Base-by-base conservation (phyloP, 2,329 filamentous ascomycete species). In the Ascosphaera apis region DNA sequence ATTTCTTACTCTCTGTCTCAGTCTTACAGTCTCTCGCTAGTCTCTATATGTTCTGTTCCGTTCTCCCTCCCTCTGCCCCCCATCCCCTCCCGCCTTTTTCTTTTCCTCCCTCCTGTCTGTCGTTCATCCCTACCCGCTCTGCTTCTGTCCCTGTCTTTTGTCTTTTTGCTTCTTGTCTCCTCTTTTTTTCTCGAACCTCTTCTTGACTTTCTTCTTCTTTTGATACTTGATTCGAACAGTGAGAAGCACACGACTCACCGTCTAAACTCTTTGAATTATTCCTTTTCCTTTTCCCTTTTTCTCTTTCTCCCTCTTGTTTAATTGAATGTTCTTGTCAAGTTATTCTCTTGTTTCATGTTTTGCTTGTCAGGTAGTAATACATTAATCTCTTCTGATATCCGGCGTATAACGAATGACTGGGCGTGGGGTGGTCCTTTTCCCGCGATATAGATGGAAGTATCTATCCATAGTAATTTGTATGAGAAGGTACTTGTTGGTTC, bases 271-370 rank as follows among this genome's bases (percentile, higher is more conserved):
- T 25, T n/a, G 6, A 6, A 5, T 32, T 32, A 6, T n/a, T 41
- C 45, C 44, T 40, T 39, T 40, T 35, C 40, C 43, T 45, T 41
- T 39, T 42, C 45, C 45, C 41, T 44, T 43, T 42, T 39, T 41
- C 40, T 41, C 42, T 44, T 42, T 38, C 42, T 43, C 44, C 39
- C 37, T 13, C 16, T 3, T 36, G 36, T 36, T 44, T 39, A 33
- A 34, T 17, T 38, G 34, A 33, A 23, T 34, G 2, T 37, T 28
- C 4, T 35, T 35, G 5, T 30, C 3, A 16, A 5, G 3, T n/a
- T 8, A 15, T 31, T 36, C n/a, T 8, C 21, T 35, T 21, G 33
- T 15, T 35, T 18, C 17, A 11, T 21, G 33, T 35, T 12, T 35
- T 12, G 8, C 4, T 15, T 21, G 13, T 5, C 16, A 16, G 4